Evolutionary conservation across 176 grass and related monocot genomes (phyloP).

Genomic region (Triticum turgidum): DNA sequence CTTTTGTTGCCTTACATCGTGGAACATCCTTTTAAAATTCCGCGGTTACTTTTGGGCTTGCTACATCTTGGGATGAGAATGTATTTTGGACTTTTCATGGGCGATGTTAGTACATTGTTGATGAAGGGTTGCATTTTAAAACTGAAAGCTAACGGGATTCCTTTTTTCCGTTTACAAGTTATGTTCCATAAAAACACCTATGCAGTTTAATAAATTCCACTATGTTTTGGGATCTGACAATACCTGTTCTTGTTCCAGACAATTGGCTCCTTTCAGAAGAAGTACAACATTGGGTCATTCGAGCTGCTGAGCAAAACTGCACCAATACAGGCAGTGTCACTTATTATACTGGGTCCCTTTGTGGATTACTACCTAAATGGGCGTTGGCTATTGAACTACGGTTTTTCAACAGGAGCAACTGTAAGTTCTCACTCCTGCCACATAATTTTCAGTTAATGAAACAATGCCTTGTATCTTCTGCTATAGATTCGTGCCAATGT

Average conservation of each 20-base stretch:
- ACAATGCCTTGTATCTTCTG: constrained; percentile 10
- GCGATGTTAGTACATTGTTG: constrained; percentile 9
- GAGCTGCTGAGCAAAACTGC: constrained; percentile 88
- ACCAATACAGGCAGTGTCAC: constrained; percentile 83
- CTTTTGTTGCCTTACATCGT: not conserved
- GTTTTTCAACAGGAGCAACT: constrained; percentile 74
- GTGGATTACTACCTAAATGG: constrained; percentile 85
- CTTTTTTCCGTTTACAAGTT: not conserved
- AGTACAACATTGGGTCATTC: constrained; percentile 97
- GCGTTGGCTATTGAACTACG: constrained; percentile 63
- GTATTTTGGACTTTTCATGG: not conserved
- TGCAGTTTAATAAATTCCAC: not conserved
- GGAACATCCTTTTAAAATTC: not conserved
- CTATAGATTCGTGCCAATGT: not conserved
- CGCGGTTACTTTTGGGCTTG: not conserved
- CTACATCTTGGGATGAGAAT: not conserved
- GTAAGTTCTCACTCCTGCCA: constrained; percentile 53
- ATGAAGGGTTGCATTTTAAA: not conserved
- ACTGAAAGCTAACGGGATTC: not conserved
- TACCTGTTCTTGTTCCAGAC: constrained; percentile 55
- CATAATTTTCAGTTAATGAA: constrained; percentile 3
- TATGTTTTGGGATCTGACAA: constrained; percentile 2
- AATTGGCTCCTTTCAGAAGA: constrained; percentile 90
- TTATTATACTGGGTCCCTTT: constrained; percentile 83
- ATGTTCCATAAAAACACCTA: not conserved